Evolutionary conservation across 2,329 filamentous ascomycete genomes (phyloP).

Genomic region (Cladosporium sphaerospermum): DNA sequence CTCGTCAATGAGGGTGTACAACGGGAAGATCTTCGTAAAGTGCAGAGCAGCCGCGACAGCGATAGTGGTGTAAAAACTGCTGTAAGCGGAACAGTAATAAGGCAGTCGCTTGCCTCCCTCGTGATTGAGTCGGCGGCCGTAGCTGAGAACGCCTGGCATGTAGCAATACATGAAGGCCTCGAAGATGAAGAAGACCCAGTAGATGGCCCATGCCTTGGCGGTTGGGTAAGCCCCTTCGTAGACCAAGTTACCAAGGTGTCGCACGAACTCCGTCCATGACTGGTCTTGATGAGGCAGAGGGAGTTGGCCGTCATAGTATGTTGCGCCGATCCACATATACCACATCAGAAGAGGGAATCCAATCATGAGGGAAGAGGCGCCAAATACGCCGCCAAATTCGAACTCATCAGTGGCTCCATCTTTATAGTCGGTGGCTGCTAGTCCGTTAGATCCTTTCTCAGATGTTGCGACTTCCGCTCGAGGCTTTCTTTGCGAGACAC

Average conservation of each 20-base stretch:
- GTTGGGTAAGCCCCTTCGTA: conserved; percentile 82
- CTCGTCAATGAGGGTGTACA: conserved; percentile 90
- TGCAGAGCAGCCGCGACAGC: conserved; percentile 65
- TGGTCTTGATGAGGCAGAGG: conserved; percentile 44
- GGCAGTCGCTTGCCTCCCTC: conserved; percentile 75
- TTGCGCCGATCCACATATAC: conserved; percentile 98
- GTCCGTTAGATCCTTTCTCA: conserved; percentile 11
- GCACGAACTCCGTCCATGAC: conserved; percentile 62
- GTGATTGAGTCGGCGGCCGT: conserved; percentile 81
- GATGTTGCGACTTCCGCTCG: background rate
- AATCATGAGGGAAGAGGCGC: conserved; percentile 78
- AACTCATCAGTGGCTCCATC: conserved; percentile 43
- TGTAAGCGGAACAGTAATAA: conserved; percentile 90
- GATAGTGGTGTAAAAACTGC: conserved; percentile 83
- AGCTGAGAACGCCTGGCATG: conserved; percentile 78
- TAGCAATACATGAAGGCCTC: conserved; percentile 77
- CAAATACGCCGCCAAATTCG: conserved; percentile 82
- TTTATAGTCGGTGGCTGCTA: conserved; percentile 22
- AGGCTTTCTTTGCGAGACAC: background rate
- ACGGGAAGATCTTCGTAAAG: conserved; percentile 73
- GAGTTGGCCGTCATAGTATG: conserved; percentile 80
- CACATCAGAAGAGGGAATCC: conserved; percentile 94
- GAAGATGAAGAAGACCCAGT: conserved; percentile 87
- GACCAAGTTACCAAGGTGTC: conserved; percentile 63
- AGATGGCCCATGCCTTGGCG: conserved; percentile 78